phyloP scores from a whole-genome alignment of 2,329 filamentous ascomycete genomes.

The Stagonosporopsis vannaccii region DNA sequence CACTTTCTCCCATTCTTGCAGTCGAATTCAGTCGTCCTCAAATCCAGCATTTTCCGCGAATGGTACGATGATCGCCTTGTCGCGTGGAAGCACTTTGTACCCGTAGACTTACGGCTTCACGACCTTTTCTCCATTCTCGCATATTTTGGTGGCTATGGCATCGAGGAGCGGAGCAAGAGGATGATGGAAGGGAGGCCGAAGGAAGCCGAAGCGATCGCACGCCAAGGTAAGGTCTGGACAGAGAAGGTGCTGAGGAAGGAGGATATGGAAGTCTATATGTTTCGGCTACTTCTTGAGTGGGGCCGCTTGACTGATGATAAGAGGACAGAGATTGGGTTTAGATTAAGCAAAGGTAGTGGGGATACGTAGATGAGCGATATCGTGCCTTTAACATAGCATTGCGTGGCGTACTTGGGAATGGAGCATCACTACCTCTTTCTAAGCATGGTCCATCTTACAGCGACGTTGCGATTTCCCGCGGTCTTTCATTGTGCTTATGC shows the following conservation, averaged over 20 bases:
- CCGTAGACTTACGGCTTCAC: constrained; percentile 75
- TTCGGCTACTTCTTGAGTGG: constrained; percentile 78
- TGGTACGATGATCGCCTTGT: constrained; percentile 80
- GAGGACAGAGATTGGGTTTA: constrained; percentile 45
- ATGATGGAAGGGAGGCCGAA: constrained; percentile 36
- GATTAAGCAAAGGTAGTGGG: constrained; percentile 29
- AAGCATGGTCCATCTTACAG: not conserved
- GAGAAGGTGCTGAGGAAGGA: constrained; percentile 48
- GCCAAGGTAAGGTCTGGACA: constrained; percentile 41
- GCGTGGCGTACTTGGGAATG: not conserved
- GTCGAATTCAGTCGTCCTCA: constrained; percentile 72
- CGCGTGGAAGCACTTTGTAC: constrained; percentile 83
- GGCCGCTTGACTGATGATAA: constrained; percentile 47
- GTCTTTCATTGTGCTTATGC: not conserved
- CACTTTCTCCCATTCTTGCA: constrained; percentile 70
- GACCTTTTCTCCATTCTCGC: constrained; percentile 76
- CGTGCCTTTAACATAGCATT: constrained; percentile 6
- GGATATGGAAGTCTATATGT: constrained; percentile 84
- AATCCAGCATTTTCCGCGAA: constrained; percentile 75
- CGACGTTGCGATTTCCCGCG: not conserved
- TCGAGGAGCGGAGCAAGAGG: constrained; percentile 32
- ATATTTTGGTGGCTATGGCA: constrained; percentile 65
- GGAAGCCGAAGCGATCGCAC: constrained; percentile 44
- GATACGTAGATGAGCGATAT: not conserved
- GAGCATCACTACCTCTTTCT: not conserved